A percentile compares a stretch with the other conserved stretches of the same genome.
These are phyloP conservation scores for Polyplosphaeria fusca DNA, from an alignment of 495 filamentous ascomycete genomes.

Conservation along the genomic window DNA sequence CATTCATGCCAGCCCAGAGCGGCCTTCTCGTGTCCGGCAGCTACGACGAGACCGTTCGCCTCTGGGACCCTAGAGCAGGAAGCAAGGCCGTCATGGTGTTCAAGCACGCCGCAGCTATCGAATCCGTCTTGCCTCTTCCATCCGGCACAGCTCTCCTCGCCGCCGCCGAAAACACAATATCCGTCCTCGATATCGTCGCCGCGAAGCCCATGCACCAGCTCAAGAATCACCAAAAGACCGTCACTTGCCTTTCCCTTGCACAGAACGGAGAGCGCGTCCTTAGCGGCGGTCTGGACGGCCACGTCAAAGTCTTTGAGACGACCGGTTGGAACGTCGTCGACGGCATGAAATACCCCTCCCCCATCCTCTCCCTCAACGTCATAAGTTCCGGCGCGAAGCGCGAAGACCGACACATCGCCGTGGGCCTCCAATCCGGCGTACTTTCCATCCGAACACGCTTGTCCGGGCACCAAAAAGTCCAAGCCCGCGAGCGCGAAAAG, in stretches of 20 bases:
- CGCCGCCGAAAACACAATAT: conserved; percentile 80
- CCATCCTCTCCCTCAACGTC: conserved; percentile 77
- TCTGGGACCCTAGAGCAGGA: conserved; percentile 79
- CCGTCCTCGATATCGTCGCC: conserved; percentile 90
- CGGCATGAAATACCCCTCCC: conserved; percentile 85
- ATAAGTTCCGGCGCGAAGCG: conserved; percentile 61
- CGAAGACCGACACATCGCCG: conserved; percentile 84
- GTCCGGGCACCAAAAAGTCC: conserved; percentile 75
- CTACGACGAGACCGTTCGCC: conserved; percentile 88
- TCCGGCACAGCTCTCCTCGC: conserved; percentile 83
- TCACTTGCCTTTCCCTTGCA: conserved; percentile 77
- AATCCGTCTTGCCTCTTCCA: conserved; percentile 78
- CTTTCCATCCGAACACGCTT: conserved; percentile 83
- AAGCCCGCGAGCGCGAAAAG: conserved; percentile 71
- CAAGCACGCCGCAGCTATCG: conserved; percentile 83
- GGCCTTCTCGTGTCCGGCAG: conserved; percentile 78
- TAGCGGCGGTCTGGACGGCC: conserved; percentile 85
- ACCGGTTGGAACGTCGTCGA: conserved; percentile 87
- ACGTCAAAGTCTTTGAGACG: conserved; percentile 94
- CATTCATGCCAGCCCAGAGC: conserved; percentile 77
- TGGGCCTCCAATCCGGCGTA: conserved; percentile 89
- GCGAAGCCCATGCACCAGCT: conserved; percentile 82
- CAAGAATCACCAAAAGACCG: conserved; percentile 94
- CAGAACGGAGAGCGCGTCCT: conserved; percentile 76
- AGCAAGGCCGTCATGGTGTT: conserved; percentile 65